Evolutionary conservation across 148 eudicot species (phyloP).

Genomic region (Persicaria tinctoria): DNA sequence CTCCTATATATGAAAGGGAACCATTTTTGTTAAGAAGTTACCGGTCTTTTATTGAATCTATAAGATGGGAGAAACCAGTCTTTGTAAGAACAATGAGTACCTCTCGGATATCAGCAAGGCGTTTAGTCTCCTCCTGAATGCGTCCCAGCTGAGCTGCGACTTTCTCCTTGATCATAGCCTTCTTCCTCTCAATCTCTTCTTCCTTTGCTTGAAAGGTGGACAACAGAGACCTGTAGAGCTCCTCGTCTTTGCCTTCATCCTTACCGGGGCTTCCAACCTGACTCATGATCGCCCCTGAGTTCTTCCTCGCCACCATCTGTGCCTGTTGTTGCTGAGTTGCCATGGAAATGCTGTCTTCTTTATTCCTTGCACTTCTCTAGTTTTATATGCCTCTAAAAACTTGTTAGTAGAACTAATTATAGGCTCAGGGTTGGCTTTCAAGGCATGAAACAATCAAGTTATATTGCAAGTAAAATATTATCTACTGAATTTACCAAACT

Average conservation of each 20-base stretch:
- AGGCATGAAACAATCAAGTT: constrained; percentile 18
- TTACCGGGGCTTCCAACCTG: constrained; percentile 29
- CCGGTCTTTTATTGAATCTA: neutral
- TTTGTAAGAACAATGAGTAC: constrained; percentile 20
- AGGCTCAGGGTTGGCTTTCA: constrained; percentile 38
- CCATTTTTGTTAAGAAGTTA: neutral
- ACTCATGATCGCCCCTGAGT: constrained; percentile 36
- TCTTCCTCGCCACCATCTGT: constrained; percentile 34
- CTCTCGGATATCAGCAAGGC: constrained; percentile 83
- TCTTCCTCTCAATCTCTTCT: constrained; percentile 90
- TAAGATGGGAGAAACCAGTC: neutral
- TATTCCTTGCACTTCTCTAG: constrained; percentile 17
- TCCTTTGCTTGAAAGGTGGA: constrained; percentile 71
- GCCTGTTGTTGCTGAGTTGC: constrained; percentile 35
- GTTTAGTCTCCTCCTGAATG: constrained; percentile 73
- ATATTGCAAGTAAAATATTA: neutral
- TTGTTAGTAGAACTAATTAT: constrained; percentile 20
- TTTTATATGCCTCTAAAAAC: neutral
- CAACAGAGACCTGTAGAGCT: constrained; percentile 54
- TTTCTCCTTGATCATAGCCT: constrained; percentile 50
- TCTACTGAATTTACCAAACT: constrained; percentile 19
- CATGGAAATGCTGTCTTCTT: constrained; percentile 18
- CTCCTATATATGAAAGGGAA: constrained; percentile 31
- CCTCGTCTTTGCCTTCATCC: constrained; percentile 59
- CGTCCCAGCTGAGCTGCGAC: constrained; percentile 79